Base-by-base conservation (phyloP, 805 yeast species). In the Nadsonia fulvescens region DNA sequence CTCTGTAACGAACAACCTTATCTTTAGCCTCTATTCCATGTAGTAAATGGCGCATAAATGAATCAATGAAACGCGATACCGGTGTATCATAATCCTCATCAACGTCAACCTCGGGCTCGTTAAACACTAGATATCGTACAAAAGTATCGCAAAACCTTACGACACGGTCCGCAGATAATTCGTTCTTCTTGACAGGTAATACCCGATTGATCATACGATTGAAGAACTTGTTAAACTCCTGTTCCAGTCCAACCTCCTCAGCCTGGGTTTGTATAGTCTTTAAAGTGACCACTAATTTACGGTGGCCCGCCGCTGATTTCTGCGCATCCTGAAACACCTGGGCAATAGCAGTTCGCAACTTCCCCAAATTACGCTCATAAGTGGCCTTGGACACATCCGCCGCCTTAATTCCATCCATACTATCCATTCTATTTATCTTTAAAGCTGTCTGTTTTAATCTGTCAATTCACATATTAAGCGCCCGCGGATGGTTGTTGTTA, bases 241-340 rank as follows among this genome's bases (percentile, higher is more conserved):
- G 71, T 32, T 65, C 70, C 23, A 54, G 47, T 2, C 56, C 67
- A 18, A 69, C 49, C 5, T 58, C 58, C 7, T 54, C 46, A 2
- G 89, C 66, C 36, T 66, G 61, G 9, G 52, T 37, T 30, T 72
- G 75, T 9, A 78, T 52, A 23, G 23, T 30, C 5, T 62, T 63
- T 41, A 82, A 43, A 5, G 75, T 60, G 6, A 69, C 64, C 5
- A 72, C 66, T 31, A 77, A 70, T 41, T 76, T 75, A 24, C 77
- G 57, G 46, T 82, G 94, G 2, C 83, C 73, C 0, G 83, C 72
- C 16, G 71, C 58, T 2, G 78, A 60, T 12, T 51, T 35, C 42
- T 82, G 95, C 0, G 89, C 77, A 30, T 73, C 86, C 41, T 76
- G 86, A 42, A 82, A 82, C 3, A 71, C 68, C 30, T 63, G 69